Evolutionary conservation across 1,284 basidiomycete species (phyloP), one percentile per base, ranked within the genome.

Genomic region (Earliella scabrosa): DNA sequence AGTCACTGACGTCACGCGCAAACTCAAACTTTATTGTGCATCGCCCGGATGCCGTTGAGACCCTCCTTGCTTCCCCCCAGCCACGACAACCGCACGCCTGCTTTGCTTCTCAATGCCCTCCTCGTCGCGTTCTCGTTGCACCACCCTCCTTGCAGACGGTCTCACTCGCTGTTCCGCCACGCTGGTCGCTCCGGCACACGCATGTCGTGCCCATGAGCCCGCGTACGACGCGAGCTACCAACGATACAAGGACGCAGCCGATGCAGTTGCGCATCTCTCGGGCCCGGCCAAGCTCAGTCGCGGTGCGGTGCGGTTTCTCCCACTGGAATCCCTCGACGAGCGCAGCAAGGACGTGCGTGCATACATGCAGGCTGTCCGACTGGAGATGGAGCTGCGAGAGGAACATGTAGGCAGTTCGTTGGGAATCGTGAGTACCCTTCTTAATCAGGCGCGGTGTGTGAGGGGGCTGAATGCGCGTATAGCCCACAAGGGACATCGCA

Each of bases 171-270:
- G 56, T 41, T 13, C n/a, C 14, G 46, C 20, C 1, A 26, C 36
- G 3, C 10, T 50, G n/a, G 29, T 26, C 7, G 27, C 18, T 5
- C 6, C 9, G 2, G 13, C 14, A 16, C 24, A 16, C 38, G 27
- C 21, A 41, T 59, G 57, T 45, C 27, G 16, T 10, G 26, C 18
- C 1, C 57, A 59, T 40, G 3, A 16, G 4, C 20, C 11, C 13
- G 49, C 41, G 6, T 48, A 50, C 40, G 23, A 51, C 13, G 49
- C 41, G 45, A 48, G 45, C 52, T 48, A 59, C 45, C 1, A 36
- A 8, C n/a, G 27, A n/a, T 59, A 59, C 43, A 59, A 59, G 43
- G 41, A 20, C 13, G 57, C 57, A 3, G 45, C 40, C 3, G 13
- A 16, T 6, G 27, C 34, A 13, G 45, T 45, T 10, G 23, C 24